These are phyloP conservation scores for Trematosphaeria pertusa DNA, from an alignment of 2,329 filamentous ascomycete species.

Conservation along the genomic window DNA sequence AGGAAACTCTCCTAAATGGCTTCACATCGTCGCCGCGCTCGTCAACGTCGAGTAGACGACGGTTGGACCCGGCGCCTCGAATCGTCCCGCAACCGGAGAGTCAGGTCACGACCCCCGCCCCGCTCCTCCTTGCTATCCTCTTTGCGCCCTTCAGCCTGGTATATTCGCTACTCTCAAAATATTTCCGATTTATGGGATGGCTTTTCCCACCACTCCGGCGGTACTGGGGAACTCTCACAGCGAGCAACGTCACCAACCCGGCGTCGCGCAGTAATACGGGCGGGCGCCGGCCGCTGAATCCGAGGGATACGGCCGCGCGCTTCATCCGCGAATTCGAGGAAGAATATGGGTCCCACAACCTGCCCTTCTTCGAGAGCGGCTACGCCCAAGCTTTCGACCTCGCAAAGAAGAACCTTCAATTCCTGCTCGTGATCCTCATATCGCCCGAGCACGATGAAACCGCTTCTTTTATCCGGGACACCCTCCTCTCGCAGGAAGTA, in stretches of 20 bases:
- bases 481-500: constrained; percentile 78
- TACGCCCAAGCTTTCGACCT: constrained; percentile 91
- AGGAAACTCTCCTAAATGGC: constrained; percentile 73
- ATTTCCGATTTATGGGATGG: constrained; percentile 77
- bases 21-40: constrained; percentile 42
- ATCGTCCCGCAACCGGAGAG: constrained; percentile 77
- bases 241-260: constrained; percentile 51
- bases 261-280: constrained; percentile 64
- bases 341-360: constrained; percentile 75
- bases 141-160: constrained; percentile 82
- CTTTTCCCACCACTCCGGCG: constrained; percentile 82
- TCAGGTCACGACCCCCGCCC: constrained; percentile 71
- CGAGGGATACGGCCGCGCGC: constrained; percentile 84
- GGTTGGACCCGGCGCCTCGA: constrained; percentile 76
- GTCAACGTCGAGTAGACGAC: constrained; percentile 41
- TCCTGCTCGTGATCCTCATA: constrained; percentile 84
- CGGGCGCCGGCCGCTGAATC: constrained; percentile 77
- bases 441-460: constrained; percentile 97
- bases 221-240: constrained; percentile 68
- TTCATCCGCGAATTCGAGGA: constrained; percentile 96
- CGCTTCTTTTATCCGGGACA: constrained; percentile 78
- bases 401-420: constrained; percentile 90
- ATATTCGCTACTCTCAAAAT: constrained; percentile 72
- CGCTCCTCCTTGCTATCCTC: constrained; percentile 77
- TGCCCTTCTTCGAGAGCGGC: constrained; percentile 86